Base-by-base conservation (phyloP, 2,329 filamentous ascomycete species). In the Pseudocercospora eumusae region DNA sequence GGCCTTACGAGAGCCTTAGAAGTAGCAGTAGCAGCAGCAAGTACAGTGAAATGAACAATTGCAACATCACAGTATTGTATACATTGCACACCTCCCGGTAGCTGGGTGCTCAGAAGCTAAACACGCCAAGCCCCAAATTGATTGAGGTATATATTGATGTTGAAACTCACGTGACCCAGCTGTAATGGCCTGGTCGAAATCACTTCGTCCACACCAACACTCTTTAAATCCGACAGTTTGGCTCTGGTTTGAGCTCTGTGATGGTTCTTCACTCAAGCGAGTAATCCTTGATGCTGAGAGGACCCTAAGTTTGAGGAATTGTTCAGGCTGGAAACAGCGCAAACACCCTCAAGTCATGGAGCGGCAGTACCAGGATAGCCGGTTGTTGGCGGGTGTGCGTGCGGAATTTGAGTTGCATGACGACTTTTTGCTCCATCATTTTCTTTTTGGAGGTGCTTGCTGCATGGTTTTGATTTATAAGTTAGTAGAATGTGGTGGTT, bases 271-370 rank as follows among this genome's bases (percentile, higher is more conserved):
- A 84, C 82, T 83, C 82, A 80, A 77, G 75, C 73, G 79, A 80
- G 82, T 77, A 84, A 80, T 81, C 79, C 76, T 77, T 79, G 82
- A 83, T 67, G 81, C 78, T 83, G 70, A 77, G 69, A 73, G 73
- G 75, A 74, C 77, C 77, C 69, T 84, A 81, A 84, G 82, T 77
- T 70, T 82, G 80, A 77, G 79, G 74, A 73, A 84, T 67, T 64
- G 80, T 83, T 82, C 80, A 84, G 82, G 79, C 80, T 82, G 83
- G 82, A 75, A 81, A 84, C 83, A 82, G 80, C 81, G 81, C 82
- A 84, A 80, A 83, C 80, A 79, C 73, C 75, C 74, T 75, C 79
- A 77, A 80, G 79, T 80, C 81, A 80, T 78, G 77, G 75, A 77
- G 76, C 82, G 81, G 82, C 81, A 81, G 78, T 74, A 76, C 76